Evolutionary conservation across 2,329 filamentous ascomycete genomes (phyloP), one percentile per base, ranked within the genome.

Genomic region (Trichoderma sp.): DNA sequence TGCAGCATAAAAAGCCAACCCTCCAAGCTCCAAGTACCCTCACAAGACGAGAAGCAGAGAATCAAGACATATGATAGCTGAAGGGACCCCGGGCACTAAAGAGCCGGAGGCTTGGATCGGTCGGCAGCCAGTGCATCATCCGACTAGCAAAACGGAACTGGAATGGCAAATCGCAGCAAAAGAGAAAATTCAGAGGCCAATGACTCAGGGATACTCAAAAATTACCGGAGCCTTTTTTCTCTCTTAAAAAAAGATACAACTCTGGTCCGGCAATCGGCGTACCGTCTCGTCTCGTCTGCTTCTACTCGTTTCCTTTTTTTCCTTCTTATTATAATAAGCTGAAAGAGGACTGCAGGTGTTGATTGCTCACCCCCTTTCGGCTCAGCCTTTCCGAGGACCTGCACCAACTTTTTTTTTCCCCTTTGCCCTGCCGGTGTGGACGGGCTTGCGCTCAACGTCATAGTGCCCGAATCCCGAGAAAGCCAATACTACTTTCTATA

Each of bases 321-420:
- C 19, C n/a, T 48, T 48, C 21, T 47, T 12, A 12, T 24, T 26
- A 28, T 28, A 24, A 39, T 28, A 24, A 39, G 12, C 45, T 24
- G 15, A 15, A 26, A 26, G 15, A 50, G 26, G 9, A 30, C 7
- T 30, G 28, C 28, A 30, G 28, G 28, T 30, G 28, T 28, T 7
- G 7, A 50, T 17, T 26, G 47, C 7, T 9, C 47, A 17, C 34
- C 30, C 30, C 30, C 30, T 39, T 39, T 14, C 44, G 56, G 56
- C 56, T 39, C 56, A 59, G 19, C 14, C 19, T n/a, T 59, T 39
- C 56, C 56, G 56, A 41, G 43, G 19, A 48, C 48, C 56, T n/a
- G 14, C 56, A 19, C 3, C 26, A 1, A 2, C 24, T 6, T 30
- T 4, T n/a, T 28, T 51, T 12, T 21, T 14, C 21, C 21, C 21